Percentiles rank a stretch among this genome's conserved stretches.
These are phyloP conservation scores for Candida endomychidarum DNA, from an alignment of 805 yeast genomes.

Conservation along the genomic window DNA sequence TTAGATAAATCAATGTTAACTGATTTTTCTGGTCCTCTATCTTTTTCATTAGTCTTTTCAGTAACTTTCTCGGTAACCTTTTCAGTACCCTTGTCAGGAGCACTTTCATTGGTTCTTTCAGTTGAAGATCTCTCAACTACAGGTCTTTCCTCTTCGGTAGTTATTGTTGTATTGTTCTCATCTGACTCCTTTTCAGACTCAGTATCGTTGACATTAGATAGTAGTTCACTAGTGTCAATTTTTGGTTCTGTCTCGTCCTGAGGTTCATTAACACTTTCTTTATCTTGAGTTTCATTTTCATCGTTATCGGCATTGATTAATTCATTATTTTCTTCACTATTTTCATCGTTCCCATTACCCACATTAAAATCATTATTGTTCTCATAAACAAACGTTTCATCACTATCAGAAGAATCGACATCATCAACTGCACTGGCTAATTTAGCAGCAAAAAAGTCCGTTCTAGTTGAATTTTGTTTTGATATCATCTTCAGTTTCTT, in stretches of 20 bases:
- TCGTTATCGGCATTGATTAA: conserved; percentile 22
- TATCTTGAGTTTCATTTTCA: conserved; percentile 25
- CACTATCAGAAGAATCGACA: conserved; percentile 81
- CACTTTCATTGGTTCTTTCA: not conserved
- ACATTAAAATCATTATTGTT: conserved; percentile 23
- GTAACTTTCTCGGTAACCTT: not conserved
- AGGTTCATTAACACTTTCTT: not conserved
- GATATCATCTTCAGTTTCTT: conserved; percentile 28
- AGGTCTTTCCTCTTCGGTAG: not conserved
- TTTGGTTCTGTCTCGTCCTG: too few relatives aligned
- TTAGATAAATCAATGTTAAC: conserved; percentile 4
- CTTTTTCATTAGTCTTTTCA: not conserved
- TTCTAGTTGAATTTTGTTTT: conserved; percentile 66
- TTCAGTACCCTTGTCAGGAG: not conserved
- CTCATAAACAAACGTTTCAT: conserved; percentile 96
- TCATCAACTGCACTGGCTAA: conserved; percentile 93
- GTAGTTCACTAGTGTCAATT: not conserved
- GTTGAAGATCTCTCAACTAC: not conserved
- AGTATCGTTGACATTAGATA: not conserved
- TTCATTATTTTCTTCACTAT: conserved; percentile 3
- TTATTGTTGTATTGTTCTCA: not conserved
- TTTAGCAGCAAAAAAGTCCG: conserved; percentile 93
- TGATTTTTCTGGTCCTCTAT: not conserved
- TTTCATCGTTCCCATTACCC: conserved; percentile 7
- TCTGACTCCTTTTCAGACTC: not conserved